Evolutionary conservation across 1,284 basidiomycete species (phyloP).

Genomic region (Ceratobasidium sp.): DNA sequence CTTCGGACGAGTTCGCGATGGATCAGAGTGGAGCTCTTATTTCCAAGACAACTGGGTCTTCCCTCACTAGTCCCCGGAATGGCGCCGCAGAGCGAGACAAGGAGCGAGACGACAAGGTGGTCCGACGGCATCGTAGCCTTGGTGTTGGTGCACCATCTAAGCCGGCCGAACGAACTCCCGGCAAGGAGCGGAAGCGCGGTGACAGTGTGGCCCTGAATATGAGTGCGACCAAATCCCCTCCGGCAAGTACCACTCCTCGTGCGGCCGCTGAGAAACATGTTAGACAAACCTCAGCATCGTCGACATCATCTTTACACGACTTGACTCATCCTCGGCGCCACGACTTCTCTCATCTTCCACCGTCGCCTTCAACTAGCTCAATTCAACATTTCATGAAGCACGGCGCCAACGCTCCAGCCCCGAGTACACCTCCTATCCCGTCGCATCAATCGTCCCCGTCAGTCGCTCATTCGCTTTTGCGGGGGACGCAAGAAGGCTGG

Average conservation of each 20-base stretch:
- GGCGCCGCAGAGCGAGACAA: conserved; percentile 47
- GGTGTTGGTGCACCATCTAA: conserved; percentile 63
- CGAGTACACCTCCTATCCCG: conserved; percentile 62
- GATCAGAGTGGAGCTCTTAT: conserved; percentile 71
- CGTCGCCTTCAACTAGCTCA: conserved; percentile 83
- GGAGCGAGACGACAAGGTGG: conserved; percentile 63
- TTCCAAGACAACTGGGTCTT: conserved; percentile 59
- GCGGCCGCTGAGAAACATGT: conserved; percentile 48
- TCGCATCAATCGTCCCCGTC: conserved; percentile 45
- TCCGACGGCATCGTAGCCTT: conserved; percentile 77
- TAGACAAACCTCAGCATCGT: conserved; percentile 55
- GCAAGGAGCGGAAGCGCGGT: conserved; percentile 68
- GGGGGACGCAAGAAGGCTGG: conserved; percentile 86
- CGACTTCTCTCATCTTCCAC: conserved; percentile 90
- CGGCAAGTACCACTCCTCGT: conserved; percentile 44
- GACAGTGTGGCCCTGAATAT: conserved; percentile 68
- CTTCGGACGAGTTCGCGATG: conserved; percentile 83
- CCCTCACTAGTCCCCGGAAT: conserved; percentile 7
- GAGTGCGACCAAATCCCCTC: conserved; percentile 57
- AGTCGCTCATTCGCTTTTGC: conserved; percentile 80
- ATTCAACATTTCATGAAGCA: conserved; percentile 81
- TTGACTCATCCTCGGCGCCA: conserved; percentile 55
- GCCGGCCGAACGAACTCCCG: conserved; percentile 58
- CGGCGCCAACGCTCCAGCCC: conserved; percentile 58
- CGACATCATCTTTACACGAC: conserved; percentile 68